Percentiles rank a stretch among this genome's conserved stretches.
Conservation (phyloP, 2,329 filamentous ascomycete species). For the Claviceps pazoutovae region DNA sequence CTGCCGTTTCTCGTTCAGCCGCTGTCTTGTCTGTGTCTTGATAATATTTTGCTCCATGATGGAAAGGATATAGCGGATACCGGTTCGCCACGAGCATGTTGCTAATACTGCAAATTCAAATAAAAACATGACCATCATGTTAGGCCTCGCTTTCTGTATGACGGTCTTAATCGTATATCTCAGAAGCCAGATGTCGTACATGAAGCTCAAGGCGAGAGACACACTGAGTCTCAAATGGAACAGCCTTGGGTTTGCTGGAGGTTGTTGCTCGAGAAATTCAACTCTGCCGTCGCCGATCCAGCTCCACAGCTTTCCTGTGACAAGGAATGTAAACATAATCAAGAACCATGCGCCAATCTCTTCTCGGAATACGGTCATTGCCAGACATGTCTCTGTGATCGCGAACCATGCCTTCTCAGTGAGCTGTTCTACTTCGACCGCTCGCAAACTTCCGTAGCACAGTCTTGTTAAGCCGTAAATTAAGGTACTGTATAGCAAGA, state of each 20-base stretch:
- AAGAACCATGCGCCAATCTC: slow-evolving; percentile 91
- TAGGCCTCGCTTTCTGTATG: slow-evolving; percentile 74
- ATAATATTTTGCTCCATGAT: slow-evolving; percentile 65
- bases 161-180: slow-evolving; percentile 71
- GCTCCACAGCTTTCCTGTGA: slow-evolving; percentile 93
- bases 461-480: slow-evolving; percentile 80
- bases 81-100: slow-evolving; percentile 68
- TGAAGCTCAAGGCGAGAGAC: slow-evolving; percentile 64
- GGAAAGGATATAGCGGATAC: slow-evolving; percentile 63
- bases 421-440: slow-evolving; percentile 90
- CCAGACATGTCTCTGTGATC: slow-evolving; percentile 88
- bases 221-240: slow-evolving; percentile 74
- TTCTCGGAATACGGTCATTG: slow-evolving; percentile 96
- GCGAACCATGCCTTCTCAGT: slow-evolving; percentile 98
- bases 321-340: slow-evolving; percentile 85
- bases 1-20: slow-evolving; percentile 51
- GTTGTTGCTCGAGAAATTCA: slow-evolving; percentile 89
- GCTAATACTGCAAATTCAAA: slow-evolving; percentile 90
- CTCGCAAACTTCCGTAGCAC: slow-evolving; percentile 78
- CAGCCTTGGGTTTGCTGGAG: slow-evolving; percentile 71
- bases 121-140: slow-evolving; percentile 99
- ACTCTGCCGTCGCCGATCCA: slow-evolving; percentile 96
- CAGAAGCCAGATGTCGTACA: slow-evolving; percentile 70
- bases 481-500: slow-evolving; percentile 66
- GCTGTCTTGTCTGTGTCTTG: slow-evolving; percentile 56